Evolutionary conservation across 306 rosid genomes (phyloP), one percentile per base, ranked within the genome.

Genomic region (Erythrophleum fordii): DNA sequence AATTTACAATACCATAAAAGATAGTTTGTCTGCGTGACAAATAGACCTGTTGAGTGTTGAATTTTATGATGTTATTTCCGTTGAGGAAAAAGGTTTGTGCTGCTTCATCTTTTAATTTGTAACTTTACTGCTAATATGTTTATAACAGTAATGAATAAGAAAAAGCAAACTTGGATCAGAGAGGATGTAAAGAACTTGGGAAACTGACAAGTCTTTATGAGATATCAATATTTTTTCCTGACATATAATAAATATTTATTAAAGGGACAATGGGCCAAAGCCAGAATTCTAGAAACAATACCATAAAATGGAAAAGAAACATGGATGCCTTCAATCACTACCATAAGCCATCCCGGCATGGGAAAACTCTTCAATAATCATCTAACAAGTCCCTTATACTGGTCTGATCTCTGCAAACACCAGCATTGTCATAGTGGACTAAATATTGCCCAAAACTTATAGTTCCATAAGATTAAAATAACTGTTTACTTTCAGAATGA

Each of bases 91-190:
- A 26, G 64, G 34, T 46, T 13, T 12, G 17, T 51, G 45, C 23
- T 34, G 52, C 39, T 75, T 71, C 61, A 37, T 76, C 48, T 77
- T 61, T 61, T 39, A 44, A n/a, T 70, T 8, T 71, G 28, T 76
- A 31, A 44, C 35, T 49, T 78, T 42, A 55, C 52, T 61, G 52
- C 48, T 11, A 28, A 52, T 70, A 70, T 18, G 23, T n/a, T 52
- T 52, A 61, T 77, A 71, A 29, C 41, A 61, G 31, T 35, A 5
- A 60, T 29, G 82, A 45, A 35, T 55, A 65, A n/a, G 77, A 37
- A 45, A 4, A 67, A 44, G 75, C 51, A 29, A 25, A 73, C 71
- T 22, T 72, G 52, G 67, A 64, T 31, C 35, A 48, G 52, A 41
- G 35, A 53, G 60, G 62, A 9, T 22, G 31, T 56, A 23, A 56